Evolutionary conservation across 148 eudicot species (phyloP).

Genomic region (Fagopyrum homotropicum): DNA sequence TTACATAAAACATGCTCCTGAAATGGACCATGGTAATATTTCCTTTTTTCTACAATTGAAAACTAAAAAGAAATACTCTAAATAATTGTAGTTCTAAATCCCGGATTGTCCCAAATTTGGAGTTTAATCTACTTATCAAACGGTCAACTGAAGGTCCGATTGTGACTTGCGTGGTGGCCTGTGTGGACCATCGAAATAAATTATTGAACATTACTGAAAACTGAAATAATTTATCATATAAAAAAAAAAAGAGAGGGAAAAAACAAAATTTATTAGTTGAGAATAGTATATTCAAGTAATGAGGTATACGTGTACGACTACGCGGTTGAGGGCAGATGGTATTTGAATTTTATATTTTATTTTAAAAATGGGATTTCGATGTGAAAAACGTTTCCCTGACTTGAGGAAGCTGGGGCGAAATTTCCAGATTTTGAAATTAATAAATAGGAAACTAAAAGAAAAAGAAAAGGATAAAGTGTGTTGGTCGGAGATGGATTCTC

Average conservation of each 20-base stretch:
- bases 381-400: conserved; percentile 5
- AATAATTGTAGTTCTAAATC: too few relatives aligned
- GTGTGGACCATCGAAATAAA: too few relatives aligned
- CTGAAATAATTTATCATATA: background rate
- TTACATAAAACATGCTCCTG: too few relatives aligned
- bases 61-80: too few relatives aligned
- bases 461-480: background rate
- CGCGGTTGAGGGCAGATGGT: background rate
- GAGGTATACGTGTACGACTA: background rate
- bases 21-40: too few relatives aligned
- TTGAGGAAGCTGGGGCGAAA: background rate
- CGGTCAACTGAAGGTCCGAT: too few relatives aligned
- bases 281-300: background rate
- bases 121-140: too few relatives aligned
- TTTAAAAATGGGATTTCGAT: background rate
- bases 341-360: background rate
- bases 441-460: background rate
- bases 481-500: background rate
- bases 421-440: conserved; percentile 1
- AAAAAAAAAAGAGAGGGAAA: background rate
- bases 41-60: too few relatives aligned
- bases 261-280: background rate
- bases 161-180: too few relatives aligned
- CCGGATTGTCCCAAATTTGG: too few relatives aligned
- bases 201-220: background rate